Evolutionary conservation across 1,139 yeast species (phyloP).

Genomic region (Pichiaceae sp.): DNA sequence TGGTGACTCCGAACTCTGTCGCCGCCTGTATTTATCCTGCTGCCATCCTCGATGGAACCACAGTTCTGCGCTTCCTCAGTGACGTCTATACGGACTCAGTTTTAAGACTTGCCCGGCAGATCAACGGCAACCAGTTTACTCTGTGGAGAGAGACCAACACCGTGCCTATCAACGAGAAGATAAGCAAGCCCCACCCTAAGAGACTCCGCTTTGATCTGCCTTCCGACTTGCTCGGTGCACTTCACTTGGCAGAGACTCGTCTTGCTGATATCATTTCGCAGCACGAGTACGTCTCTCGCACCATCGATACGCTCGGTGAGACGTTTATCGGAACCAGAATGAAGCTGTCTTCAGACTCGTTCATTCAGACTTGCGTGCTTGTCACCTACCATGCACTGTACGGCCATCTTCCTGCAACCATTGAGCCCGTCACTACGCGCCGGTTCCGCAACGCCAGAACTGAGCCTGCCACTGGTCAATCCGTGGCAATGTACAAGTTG

Average conservation of each 20-base stretch:
- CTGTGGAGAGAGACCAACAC: conserved; percentile 39
- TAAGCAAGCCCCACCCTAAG: conserved; percentile 33
- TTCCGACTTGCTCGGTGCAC: conserved; percentile 33
- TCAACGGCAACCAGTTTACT: conserved; percentile 64
- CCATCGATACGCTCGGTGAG: conserved; percentile 31
- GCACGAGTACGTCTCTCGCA: conserved; percentile 42
- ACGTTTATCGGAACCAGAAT: conserved; percentile 41
- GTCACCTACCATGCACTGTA: conserved; percentile 66
- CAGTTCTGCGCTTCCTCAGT: conserved; percentile 62
- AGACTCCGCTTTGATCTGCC: conserved; percentile 44
- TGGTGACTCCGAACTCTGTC: conserved; percentile 60
- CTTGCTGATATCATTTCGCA: conserved; percentile 68
- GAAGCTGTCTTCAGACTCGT: conserved; percentile 54
- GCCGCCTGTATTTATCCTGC: conserved; percentile 76
- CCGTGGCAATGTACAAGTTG: conserved; percentile 39
- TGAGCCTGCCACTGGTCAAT: conserved; percentile 59
- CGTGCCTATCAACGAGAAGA: conserved; percentile 27
- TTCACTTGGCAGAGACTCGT: conserved; percentile 68
- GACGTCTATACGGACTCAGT: conserved; percentile 73
- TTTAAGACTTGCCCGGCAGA: conserved; percentile 60
- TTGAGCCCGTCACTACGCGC: conserved; percentile 71
- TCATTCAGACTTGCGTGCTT: conserved; percentile 61
- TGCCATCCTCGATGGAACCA: conserved; percentile 72
- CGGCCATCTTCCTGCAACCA: conserved; percentile 57
- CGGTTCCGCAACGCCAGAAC: conserved; percentile 61